Base-by-base conservation (phyloP, 345 rosid genomes). In the Camelina sativa region DNA sequence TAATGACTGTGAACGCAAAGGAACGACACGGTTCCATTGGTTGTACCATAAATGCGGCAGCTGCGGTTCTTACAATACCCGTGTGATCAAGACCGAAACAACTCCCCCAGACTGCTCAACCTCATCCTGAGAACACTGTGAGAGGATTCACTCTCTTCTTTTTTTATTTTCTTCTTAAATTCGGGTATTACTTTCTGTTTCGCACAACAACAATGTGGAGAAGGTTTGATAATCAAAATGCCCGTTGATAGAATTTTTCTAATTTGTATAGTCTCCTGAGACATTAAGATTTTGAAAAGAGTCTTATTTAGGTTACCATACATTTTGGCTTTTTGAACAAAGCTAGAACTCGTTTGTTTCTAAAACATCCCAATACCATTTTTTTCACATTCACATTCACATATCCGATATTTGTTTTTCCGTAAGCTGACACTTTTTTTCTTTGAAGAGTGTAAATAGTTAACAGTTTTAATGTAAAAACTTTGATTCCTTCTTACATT, bases 61-160 rank as follows among this genome's bases (percentile, higher is more conserved):
- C 15, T 91, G 95, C n/a, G 85, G 95, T 58, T 91, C 97, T 4
- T 91, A 89, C 84, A 91, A 91, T 77, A 91, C 91, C n/a, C 85
- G 96, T 17, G 90, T 91, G 58, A 87, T 91, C 79, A 89, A 78
- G 79, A 72, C 79, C 13, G 91, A 83, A 62, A 67, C 64, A 25
- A 38, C 79, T 17, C 50, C 37, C 32, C 62, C 85, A 46, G 25
- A 78, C 80, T 84, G 85, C 76, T 57, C 78, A 12, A 54, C 81
- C 62, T 64, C 80, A n/a, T 77, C 81, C 44, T 78, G 73, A 72
- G 65, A 32, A 72, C 71, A 64, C 12, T 17, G 67, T 60, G 53
- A 53, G 76, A 73, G 56, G 60, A 50, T 68, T 40, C 65, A 41
- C 56, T 61, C 6, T 4, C 46, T 48, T 48, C 37, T 60, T 20